These are phyloP conservation scores for Leishmania arabica DNA, from an alignment of 208 protist genomes.

Conservation along the genomic window DNA sequence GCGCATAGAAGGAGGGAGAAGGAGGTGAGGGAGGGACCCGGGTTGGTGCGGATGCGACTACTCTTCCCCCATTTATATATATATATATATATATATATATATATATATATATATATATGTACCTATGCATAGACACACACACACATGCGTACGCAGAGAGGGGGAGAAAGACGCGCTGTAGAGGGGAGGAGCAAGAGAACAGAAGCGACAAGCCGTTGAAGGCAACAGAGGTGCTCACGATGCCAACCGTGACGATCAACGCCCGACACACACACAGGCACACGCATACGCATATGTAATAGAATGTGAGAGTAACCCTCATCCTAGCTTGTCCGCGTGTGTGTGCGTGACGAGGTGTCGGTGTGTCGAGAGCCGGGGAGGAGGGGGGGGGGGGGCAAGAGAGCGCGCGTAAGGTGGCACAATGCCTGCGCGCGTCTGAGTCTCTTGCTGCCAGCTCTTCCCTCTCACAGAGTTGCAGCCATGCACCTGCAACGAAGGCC, in stretches of 20 bases:
- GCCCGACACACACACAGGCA: conserved; percentile 1
- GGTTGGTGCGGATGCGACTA: too few species aligned
- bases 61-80: too few species aligned
- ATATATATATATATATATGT: too few species aligned
- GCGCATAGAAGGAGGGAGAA: too few species aligned
- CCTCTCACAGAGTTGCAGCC: not conserved
- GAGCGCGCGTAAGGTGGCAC: not conserved
- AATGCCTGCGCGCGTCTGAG: not conserved
- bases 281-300: not conserved
- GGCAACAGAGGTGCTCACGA: not conserved
- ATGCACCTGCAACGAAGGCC: not conserved
- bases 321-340: not conserved
- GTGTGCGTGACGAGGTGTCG: not conserved
- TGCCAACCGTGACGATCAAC: not conserved
- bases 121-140: too few species aligned
- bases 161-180: too few species aligned
- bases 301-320: not conserved
- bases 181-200: too few species aligned
- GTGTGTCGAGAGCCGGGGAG: not conserved
- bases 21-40: too few species aligned
- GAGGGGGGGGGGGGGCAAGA: not conserved
- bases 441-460: not conserved
- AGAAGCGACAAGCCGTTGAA: not conserved
- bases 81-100: too few species aligned
- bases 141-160: too few species aligned